Conservation (phyloP, 2,329 filamentous ascomycete species). For the Alternaria ventricosa region DNA sequence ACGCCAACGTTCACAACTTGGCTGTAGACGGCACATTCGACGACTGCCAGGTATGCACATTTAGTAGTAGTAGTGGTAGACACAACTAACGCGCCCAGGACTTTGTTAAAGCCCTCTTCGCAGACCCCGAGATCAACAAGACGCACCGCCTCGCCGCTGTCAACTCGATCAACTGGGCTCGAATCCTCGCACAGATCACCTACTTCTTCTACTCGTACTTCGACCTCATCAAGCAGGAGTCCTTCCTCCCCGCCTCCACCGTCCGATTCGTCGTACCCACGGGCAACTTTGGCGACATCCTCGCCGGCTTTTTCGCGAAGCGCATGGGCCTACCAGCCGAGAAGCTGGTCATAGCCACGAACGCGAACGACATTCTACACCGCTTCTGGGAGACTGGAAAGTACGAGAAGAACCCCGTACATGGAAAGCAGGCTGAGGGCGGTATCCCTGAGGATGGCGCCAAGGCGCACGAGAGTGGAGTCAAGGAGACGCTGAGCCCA, state of each 20-base stretch:
- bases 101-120: conserved; percentile 92
- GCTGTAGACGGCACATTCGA: conserved; percentile 91
- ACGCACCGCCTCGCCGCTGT: conserved; percentile 87
- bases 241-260: conserved; percentile 66
- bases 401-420: conserved; percentile 83
- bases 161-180: conserved; percentile 95
- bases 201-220: conserved; percentile 99
- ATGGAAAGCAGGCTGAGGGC: conserved; percentile 63
- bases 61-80: background rate
- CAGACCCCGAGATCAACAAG: conserved; percentile 81
- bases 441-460: conserved; percentile 63
- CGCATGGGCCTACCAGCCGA: conserved; percentile 87
- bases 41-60: conserved; percentile 76
- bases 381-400: conserved; percentile 90
- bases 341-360: conserved; percentile 91
- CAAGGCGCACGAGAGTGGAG: conserved; percentile 71
- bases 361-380: conserved; percentile 96
- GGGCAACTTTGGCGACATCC: conserved; percentile 95
- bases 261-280: conserved; percentile 90
- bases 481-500: conserved; percentile 89
- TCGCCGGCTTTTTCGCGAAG: conserved; percentile 91
- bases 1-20: conserved; percentile 91
- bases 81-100: conserved; percentile 61
- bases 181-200: conserved; percentile 94
- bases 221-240: conserved; percentile 67